Evolutionary conservation across 306 rosid genomes (phyloP), one percentile per base, ranked within the genome.

Genomic region (Lupinus albus): DNA sequence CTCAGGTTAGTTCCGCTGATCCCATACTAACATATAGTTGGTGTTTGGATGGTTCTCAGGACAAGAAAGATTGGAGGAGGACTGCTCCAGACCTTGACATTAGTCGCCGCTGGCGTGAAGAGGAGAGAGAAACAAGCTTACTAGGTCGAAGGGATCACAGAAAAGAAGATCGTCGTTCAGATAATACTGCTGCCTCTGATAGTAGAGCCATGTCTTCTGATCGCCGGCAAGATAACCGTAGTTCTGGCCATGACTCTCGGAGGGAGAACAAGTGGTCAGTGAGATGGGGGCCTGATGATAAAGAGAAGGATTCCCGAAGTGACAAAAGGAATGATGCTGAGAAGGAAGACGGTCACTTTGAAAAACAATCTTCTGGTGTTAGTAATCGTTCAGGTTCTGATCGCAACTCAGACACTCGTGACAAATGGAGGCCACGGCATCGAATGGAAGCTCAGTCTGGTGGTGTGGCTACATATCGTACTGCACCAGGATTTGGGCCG

Each of bases 201-300:
- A 82, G 62, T 76, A 76, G 86, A 76, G 61, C 78, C 30, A 20
- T 76, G 57, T 74, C 84, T 71, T 62, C 87, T 72, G 87, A 83
- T 20, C 87, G 87, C 53, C 76, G 87, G 87, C 77, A 73, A 52
- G 89, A 81, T 74, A 55, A 70, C 56, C 86, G 84, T 44, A 81
- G 78, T 67, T 76, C 79, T 66, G 62, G 76, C 32, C 79, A 80
- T 80, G 93, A 87, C 47, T 59, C 93, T 50, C 70, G 87, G 58
- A 82, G 93, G 60, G 93, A 87, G 78, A 87, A 68, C 70, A 87
- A 87, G 84, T 87, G 93, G 93, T 78, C 93, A 45, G 82, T 89
- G 67, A 87, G 93, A 77, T 84, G 93, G 93, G 93, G 93, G 52
- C 93, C 93, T 64, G 93, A 87, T 70, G 93, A 87, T 55, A 87